phyloP scores from a whole-genome alignment of 2,329 filamentous ascomycete genomes.

The Colletotrichum theobromicola region DNA sequence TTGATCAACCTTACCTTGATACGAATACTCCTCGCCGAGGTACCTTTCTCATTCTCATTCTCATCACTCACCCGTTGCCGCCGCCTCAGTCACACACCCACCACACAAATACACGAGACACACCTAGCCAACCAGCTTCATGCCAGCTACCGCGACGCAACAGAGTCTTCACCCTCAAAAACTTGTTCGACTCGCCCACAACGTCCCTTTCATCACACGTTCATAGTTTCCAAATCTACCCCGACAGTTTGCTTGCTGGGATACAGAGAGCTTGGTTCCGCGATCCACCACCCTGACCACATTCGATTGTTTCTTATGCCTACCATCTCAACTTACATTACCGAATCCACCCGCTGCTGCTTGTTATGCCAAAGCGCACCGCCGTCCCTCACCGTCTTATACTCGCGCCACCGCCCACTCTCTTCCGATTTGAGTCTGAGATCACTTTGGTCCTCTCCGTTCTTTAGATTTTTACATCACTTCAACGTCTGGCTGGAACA shows the following conservation, averaged over 20 bases:
- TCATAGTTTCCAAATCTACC: background rate
- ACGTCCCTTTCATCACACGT: background rate
- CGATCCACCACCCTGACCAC: slow-evolving; percentile 14
- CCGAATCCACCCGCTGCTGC: slow-evolving; percentile 5
- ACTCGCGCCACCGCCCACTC: slow-evolving; percentile 9
- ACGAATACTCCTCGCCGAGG: background rate
- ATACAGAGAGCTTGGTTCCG: slow-evolving; percentile 9
- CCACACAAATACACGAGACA: background rate
- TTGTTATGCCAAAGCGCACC: slow-evolving; percentile 14
- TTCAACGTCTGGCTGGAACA: background rate
- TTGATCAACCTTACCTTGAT: background rate
- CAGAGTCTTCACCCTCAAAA: background rate
- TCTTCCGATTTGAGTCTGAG: background rate
- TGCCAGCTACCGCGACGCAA: background rate
- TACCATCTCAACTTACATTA: slow-evolving; percentile 16
- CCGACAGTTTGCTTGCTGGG: slow-evolving; percentile 4
- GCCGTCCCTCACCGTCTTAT: slow-evolving; percentile 12
- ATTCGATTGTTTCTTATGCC: slow-evolving; percentile 17
- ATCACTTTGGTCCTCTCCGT: background rate
- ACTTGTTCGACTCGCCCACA: background rate
- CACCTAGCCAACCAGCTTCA: background rate
- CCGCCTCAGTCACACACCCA: background rate
- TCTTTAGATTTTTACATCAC: background rate
- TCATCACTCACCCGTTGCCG: background rate
- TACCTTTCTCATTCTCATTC: background rate